Evolutionary conservation across 164 flowering plant species (phyloP), one percentile per base, ranked within the genome.

Genomic region (Buxus sempervirens): DNA sequence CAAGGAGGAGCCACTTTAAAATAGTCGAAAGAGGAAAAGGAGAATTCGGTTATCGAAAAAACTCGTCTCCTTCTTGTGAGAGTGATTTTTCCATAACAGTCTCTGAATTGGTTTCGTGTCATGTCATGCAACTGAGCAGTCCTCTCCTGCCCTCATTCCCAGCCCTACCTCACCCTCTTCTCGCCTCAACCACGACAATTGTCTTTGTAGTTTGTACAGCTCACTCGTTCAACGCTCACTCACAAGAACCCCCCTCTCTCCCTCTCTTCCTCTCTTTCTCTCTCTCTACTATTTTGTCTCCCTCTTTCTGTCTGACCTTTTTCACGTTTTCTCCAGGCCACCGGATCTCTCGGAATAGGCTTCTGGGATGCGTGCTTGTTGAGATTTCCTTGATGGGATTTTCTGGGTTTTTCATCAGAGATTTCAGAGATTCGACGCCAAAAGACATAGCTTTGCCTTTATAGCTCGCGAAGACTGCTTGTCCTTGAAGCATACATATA

Each of bases 51-150:
- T 49, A 38, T 62, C 48, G 36, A 68, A 62, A 66, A 75, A 75
- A 73, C 74, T 71, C 74, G 71, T 75, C 64, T 51, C 67, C 73
- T 70, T 69, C 73, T 64, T 63, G 63, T 58, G 71, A 64, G 65
- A 32, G 65, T 49, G 28, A 45, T 45, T 69, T 69, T 62, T 45
- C 58, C 72, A 41, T 42, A 53, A 71, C 62, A 32, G 7, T 7
- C 51, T 42, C 57, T 66, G 65, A 66, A 62, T 60, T 66, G 21
- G 25, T 12, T 45, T 19, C n/a, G 58, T 67, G 75, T 68, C 79
- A 68, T 69, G 72, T 76, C 70, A 72, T 76, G 76, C 76, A 72
- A 65, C 60, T 27, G 64, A 16, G 53, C 22, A 51, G 23, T n/a
- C 55, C 18, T 54, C 53, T 59, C 45, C 8, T 26, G 23, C 12